Percentiles rank a stretch among this genome's conserved stretches.
Conservation (phyloP, 305 asterid species). For the Plantago lanceolata region DNA sequence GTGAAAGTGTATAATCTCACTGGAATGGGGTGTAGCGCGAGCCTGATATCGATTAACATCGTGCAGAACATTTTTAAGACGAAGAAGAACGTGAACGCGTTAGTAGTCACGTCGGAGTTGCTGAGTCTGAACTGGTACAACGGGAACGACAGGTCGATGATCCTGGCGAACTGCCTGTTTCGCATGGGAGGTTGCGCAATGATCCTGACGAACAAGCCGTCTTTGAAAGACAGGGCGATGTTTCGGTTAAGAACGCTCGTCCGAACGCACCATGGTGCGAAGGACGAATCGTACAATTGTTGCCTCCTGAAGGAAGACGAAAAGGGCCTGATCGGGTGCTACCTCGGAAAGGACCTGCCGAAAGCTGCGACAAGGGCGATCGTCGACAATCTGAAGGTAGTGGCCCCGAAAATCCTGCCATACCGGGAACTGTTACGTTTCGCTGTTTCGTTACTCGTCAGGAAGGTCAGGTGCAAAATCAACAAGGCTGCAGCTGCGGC, state of each 20-base stretch:
- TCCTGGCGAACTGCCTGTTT: conserved; percentile 68
- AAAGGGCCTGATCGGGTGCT: conserved; percentile 48
- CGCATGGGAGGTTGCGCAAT: conserved; percentile 68
- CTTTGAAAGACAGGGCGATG: conserved; percentile 37
- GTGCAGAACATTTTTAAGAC: conserved; percentile 44
- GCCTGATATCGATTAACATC: conserved; percentile 45
- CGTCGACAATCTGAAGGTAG: conserved; percentile 51
- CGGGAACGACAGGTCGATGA: conserved; percentile 71
- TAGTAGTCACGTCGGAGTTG: conserved; percentile 66
- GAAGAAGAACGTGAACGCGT: conserved; percentile 37
- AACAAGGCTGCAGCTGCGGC: conserved; percentile 32
- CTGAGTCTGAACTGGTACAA: conserved; percentile 64
- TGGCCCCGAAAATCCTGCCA: conserved; percentile 64
- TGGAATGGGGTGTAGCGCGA: conserved; percentile 92
- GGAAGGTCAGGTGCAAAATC: conserved; percentile 21
- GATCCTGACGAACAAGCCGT: conserved; percentile 45
- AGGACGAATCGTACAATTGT: conserved; percentile 57
- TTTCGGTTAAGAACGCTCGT: conserved; percentile 52
- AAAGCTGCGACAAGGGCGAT: conserved; percentile 73
- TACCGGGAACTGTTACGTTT: conserved; percentile 50
- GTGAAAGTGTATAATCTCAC: conserved; percentile 60
- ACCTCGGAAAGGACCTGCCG: conserved; percentile 64
- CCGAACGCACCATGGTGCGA: conserved; percentile 64
- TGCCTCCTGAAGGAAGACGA: conserved; percentile 66
- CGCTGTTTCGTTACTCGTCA: background rate